phyloP scores from a whole-genome alignment of 2,329 filamentous ascomycete genomes.

The Ophiostoma australiae region DNA sequence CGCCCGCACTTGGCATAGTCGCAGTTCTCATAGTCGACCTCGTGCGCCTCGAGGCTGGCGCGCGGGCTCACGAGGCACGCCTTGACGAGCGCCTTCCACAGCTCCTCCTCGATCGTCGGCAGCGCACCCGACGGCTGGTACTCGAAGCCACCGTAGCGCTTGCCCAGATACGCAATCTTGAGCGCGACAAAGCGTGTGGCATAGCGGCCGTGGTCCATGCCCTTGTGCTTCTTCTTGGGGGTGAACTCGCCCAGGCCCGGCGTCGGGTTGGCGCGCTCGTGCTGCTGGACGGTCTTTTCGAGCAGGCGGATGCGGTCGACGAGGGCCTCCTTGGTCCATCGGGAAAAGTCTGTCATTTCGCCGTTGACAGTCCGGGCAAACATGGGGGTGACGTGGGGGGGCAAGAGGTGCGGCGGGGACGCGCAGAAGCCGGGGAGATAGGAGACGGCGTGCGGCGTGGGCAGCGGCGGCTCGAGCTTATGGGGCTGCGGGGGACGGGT shows the following conservation, averaged over 20 bases:
- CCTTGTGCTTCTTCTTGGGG: slow-evolving; percentile 43
- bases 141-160: slow-evolving; percentile 89
- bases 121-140: slow-evolving; percentile 67
- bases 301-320: slow-evolving; percentile 28
- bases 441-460: slow-evolving; percentile 13
- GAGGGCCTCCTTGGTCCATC: slow-evolving; percentile 38
- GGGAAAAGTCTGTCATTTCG: slow-evolving; percentile 27
- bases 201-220: slow-evolving; percentile 76
- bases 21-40: slow-evolving; percentile 73
- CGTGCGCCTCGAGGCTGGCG: slow-evolving; percentile 41
- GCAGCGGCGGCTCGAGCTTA: not conserved
- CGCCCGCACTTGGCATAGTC: slow-evolving; percentile 94
- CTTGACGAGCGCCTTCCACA: slow-evolving; percentile 87
- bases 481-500: not conserved
- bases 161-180: slow-evolving; percentile 90
- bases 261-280: not conserved
- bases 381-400: not conserved
- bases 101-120: slow-evolving; percentile 83
- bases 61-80: slow-evolving; percentile 74
- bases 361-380: not conserved
- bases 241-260: not conserved
- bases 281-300: slow-evolving; percentile 21
- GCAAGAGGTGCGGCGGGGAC: slow-evolving; percentile 10
- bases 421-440: not conserved
- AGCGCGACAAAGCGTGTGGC: slow-evolving; percentile 79